Evolutionary conservation across 768 basidiomycete species (phyloP).

Genomic region (Trametes coccinea): DNA sequence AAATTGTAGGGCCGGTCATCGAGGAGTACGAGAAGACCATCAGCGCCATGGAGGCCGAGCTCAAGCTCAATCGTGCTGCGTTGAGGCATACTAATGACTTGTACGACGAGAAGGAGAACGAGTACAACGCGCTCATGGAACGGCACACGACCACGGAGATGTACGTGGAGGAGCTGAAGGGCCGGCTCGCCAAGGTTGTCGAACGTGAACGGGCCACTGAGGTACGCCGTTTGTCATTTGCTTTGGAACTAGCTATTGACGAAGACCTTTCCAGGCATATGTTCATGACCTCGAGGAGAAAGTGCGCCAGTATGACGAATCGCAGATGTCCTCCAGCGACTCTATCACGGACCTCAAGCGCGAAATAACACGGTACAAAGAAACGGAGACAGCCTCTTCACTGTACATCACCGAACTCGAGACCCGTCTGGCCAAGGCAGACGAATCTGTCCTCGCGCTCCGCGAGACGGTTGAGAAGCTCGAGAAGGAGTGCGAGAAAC

Average conservation of each 20-base stretch:
- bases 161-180: slow-evolving; percentile 84
- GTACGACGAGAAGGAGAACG: slow-evolving; percentile 88
- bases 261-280: slow-evolving; percentile 65
- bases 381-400: slow-evolving; percentile 66
- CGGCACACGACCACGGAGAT: slow-evolving; percentile 78
- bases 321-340: slow-evolving; percentile 70
- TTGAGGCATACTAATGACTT: slow-evolving; percentile 89
- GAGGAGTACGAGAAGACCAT: slow-evolving; percentile 99
- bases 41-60: slow-evolving; percentile 89
- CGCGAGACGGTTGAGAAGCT: slow-evolving; percentile 72
- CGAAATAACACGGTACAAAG: slow-evolving; percentile 77
- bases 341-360: slow-evolving; percentile 82
- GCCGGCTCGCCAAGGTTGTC: slow-evolving; percentile 75
- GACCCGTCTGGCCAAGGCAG: slow-evolving; percentile 71
- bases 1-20: slow-evolving; percentile 95
- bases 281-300: slow-evolving; percentile 92
- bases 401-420: slow-evolving; percentile 90
- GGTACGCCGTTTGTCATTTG: slow-evolving; percentile 45
- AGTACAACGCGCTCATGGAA: slow-evolving; percentile 63
- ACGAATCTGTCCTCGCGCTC: slow-evolving; percentile 72
- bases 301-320: slow-evolving; percentile 83
- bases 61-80: slow-evolving; percentile 84
- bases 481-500: slow-evolving; percentile 74
- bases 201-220: slow-evolving; percentile 93
- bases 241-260: neutral